Conservation (phyloP, 257 asterid genomes). For the Phtheirospermum japonicum region DNA sequence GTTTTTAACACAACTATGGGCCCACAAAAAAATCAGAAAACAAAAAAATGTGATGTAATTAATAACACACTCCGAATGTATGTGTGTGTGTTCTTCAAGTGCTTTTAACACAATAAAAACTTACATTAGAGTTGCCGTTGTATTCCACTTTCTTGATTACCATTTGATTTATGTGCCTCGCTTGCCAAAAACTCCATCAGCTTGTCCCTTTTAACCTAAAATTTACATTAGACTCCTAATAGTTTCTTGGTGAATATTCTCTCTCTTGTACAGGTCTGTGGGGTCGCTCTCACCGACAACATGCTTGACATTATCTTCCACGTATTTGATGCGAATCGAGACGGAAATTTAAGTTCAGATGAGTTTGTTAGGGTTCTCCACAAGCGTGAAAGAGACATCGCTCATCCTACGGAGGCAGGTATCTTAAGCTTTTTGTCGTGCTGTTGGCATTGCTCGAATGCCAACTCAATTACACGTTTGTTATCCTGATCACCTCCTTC, state of each 20-base stretch:
- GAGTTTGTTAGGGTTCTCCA: constrained; percentile 77
- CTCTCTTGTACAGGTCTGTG: constrained; percentile 60
- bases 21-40: too few relatives aligned
- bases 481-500: constrained; percentile 31
- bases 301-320: constrained; percentile 67
- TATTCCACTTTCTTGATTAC: constrained; percentile 10
- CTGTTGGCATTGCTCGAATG: constrained; percentile 29
- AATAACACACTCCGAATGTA: too few relatives aligned
- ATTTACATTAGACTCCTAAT: not conserved
- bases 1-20: too few relatives aligned
- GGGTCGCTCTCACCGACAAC: constrained; percentile 54
- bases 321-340: constrained; percentile 64
- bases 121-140: too few relatives aligned
- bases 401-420: constrained; percentile 77
- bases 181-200: too few relatives aligned
- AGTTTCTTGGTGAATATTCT: constrained; percentile 18
- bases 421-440: constrained; percentile 61
- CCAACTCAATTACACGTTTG: constrained; percentile 36
- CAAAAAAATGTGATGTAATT: too few relatives aligned
- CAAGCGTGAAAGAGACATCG: constrained; percentile 71
- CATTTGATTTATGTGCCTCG: not conserved
- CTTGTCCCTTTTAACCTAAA: not conserved
- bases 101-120: too few relatives aligned
- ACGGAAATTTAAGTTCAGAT: constrained; percentile 62
- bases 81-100: too few relatives aligned